Evolutionary conservation across 768 basidiomycete genomes (phyloP), one percentile per base, ranked within the genome.

Genomic region (Amanita pallidorosea): DNA sequence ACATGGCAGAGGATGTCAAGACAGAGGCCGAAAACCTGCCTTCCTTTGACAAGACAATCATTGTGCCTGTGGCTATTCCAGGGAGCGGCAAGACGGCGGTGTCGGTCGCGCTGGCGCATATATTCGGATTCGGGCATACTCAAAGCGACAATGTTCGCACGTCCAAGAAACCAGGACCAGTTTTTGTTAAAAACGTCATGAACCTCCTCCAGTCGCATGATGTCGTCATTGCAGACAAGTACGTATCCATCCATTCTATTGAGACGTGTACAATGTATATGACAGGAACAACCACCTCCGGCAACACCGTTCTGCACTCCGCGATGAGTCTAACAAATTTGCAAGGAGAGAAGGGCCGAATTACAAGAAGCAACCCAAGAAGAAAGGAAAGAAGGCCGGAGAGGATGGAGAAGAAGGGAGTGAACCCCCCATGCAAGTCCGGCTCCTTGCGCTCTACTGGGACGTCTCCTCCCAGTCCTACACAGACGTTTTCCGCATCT

Each of bases 61-160:
- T 99, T 49, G 73, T 93, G 0, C 92, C 95, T 0, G 67, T 97
- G 17, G 95, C 91, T 7, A 75, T 97, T 38, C 95, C 95, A 31
- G 95, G 95, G 12, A 92, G 88, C 62, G 95, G 94, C 89, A 98
- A 97, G 71, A 98, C 94, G 0, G 67, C 87, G 0, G 73, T 98
- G 11, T 74, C 88, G 0, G 70, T 96, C 15, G 91, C 90, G 1
- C 75, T 98, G 15, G 56, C 73, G 2, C 74, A 84, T 48, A 74
- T 99, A 2, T 97, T 94, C 59, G 77, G 75, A 0, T 95, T 91
- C 53, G 92, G 76, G 1, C 96, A 98, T 62, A 91, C 88, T 0
- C 96, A 98, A 62, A 90, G 86, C 59, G 96, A 99, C 62, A 90
- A 98, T 60, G 76, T 97, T 4, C 70, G 73, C 36, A 75, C 35